A percentile compares a stretch with the other conserved stretches of the same genome.
Conservation (phyloP, 495 filamentous ascomycete species). For the Margaritispora aquatica region DNA sequence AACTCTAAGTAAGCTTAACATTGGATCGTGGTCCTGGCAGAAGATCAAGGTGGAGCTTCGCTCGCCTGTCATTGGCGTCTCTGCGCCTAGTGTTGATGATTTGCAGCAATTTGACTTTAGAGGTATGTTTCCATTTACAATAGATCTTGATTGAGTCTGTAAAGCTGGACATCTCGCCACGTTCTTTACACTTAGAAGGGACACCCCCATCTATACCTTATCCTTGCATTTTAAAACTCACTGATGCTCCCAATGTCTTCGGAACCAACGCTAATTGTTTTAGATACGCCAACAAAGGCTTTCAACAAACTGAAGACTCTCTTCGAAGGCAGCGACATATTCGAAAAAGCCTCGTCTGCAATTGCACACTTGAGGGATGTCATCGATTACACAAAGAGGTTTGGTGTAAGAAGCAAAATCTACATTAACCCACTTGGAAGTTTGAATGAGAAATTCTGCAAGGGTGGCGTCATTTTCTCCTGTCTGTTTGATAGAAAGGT, state of each 20-base stretch:
- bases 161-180: too few species aligned
- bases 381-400: conserved; percentile 65
- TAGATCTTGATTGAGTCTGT: too few species aligned
- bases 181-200: too few species aligned
- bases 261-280: too few species aligned
- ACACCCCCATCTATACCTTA: too few species aligned
- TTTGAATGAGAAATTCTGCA: conserved; percentile 89
- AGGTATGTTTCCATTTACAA: conserved; percentile 44
- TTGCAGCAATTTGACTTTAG: conserved; percentile 85
- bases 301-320: conserved; percentile 64
- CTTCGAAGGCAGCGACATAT: conserved; percentile 63
- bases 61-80: conserved; percentile 70
- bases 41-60: conserved; percentile 82
- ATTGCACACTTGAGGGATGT: conserved; percentile 75
- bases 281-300: conserved; percentile 67
- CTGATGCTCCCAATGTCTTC: too few species aligned
- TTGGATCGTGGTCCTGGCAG: conserved; percentile 73
- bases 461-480: conserved; percentile 81
- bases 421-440: conserved; percentile 83
- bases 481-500: conserved; percentile 82
- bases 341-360: conserved; percentile 60
- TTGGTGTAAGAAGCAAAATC: conserved; percentile 69
- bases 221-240: too few species aligned
- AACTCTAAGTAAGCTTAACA: conserved; percentile 79
- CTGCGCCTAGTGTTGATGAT: conserved; percentile 88